Evolutionary conservation across 2,329 filamentous ascomycete genomes (phyloP).

Genomic region (Ophiostoma australiae): DNA sequence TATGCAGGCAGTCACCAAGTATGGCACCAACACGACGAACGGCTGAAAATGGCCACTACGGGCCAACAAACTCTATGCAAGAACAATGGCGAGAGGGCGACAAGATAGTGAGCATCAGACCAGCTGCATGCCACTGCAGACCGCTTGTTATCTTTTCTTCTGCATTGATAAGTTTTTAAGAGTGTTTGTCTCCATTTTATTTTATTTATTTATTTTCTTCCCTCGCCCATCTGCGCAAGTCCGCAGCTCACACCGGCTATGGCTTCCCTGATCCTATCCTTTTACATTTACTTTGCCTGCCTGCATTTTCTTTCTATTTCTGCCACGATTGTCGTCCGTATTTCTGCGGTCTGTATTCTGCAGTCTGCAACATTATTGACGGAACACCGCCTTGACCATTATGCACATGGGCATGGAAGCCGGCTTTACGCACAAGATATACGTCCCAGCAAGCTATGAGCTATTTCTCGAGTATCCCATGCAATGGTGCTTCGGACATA

Average conservation of each 20-base stretch:
- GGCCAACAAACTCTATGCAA: background rate
- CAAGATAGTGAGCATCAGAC: background rate
- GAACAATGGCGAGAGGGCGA: background rate
- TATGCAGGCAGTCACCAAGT: background rate
- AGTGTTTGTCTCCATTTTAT: background rate
- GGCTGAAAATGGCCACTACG: background rate
- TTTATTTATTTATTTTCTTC: background rate
- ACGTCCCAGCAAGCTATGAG: background rate
- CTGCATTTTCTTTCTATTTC: background rate
- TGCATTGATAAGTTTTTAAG: background rate
- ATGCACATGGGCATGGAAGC: background rate
- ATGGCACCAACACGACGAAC: background rate
- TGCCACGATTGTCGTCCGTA: background rate
- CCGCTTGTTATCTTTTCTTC: background rate
- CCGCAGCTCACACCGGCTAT: background rate
- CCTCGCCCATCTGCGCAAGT: background rate
- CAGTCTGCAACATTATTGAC: background rate
- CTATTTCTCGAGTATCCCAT: background rate
- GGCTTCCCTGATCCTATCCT: background rate
- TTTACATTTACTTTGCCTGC: background rate
- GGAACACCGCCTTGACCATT: background rate
- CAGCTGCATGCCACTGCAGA: background rate
- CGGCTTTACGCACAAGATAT: background rate
- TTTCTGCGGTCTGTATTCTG: background rate
- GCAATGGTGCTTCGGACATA: background rate